A percentile compares a stretch with the other conserved stretches of the same genome.
These are phyloP conservation scores for Leptographium wingfieldii DNA, from an alignment of 2,329 filamentous ascomycete genomes.

Conservation along the genomic window DNA sequence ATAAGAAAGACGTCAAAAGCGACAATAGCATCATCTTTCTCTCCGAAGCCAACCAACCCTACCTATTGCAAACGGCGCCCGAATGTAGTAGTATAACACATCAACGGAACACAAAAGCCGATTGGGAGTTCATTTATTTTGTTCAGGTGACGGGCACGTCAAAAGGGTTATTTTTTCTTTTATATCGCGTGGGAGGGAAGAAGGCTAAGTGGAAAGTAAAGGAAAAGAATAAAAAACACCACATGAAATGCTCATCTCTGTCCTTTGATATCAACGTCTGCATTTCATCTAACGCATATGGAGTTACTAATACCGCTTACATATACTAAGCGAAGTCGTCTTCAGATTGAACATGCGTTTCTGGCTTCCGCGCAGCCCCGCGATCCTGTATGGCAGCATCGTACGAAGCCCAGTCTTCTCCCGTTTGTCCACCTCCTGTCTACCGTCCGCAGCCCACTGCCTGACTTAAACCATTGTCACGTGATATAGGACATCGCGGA, in stretches of 20 bases:
- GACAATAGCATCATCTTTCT: not conserved
- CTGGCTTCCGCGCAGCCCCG: no score
- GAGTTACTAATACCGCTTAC: no score
- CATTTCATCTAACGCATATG: no score
- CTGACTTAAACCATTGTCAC: no score
- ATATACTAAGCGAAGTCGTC: no score
- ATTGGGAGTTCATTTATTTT: conserved; percentile 12
- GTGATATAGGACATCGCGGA: no score
- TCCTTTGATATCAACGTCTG: no score
- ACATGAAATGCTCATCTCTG: not conserved
- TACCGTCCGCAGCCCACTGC: no score
- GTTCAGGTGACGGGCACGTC: conserved; percentile 6
- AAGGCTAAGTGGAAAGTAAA: conserved; percentile 1
- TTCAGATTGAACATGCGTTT: no score
- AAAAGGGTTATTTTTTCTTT: conserved; percentile 6
- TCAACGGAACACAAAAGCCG: conserved; percentile 4
- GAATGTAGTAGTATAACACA: conserved; percentile 4
- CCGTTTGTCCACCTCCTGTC: no score
- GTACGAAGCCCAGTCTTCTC: no score
- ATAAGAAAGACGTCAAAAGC: not conserved
- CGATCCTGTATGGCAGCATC: no score
- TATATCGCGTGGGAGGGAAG: conserved; percentile 5
- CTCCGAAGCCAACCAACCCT: conserved; percentile 2
- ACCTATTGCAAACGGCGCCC: conserved; percentile 4
- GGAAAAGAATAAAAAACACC: not conserved